Base-by-base conservation (phyloP, 1,139 yeast species). In the Nadsonia starkeyi-henricii region DNA sequence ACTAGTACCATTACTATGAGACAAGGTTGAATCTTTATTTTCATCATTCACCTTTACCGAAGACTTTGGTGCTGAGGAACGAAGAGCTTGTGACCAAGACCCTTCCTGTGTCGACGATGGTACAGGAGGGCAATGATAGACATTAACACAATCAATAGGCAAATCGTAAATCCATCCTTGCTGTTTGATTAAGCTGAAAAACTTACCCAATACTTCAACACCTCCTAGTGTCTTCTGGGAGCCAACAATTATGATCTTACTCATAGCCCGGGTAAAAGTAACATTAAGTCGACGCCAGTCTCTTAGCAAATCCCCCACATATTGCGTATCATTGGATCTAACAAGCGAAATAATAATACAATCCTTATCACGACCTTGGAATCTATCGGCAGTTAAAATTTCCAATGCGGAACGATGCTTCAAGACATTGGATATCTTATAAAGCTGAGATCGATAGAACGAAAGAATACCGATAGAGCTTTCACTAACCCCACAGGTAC, bases 251-350 rank as follows among this genome's bases (percentile, higher is more conserved):
- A 93, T 74, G 46, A 93, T 73, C 63, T 93, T 93, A 17, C 83
- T 74, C 61, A 78, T 81, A 0, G 98, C 93, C 53, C 99, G 72
- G 0, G 98, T 91, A 58, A 93, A 79, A 0, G 97, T 94, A 41
- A 93, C 98, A 64, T 91, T 91, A 47, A 93, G 75, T 53, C 98
- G 73, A 55, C 97, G 72, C 91, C 96, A 83, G 58, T 91, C 98
- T 53, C 75, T 78, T 42, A 91, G 67, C 48, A 91, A 69, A 42
- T 84, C 85, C 1, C 98, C 97, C 1, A 84, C 79, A 48, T 71
- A 72, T 15, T 72, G 70, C n/a, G 75, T 74, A 1, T 69, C 68
- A 60, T 89, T 91, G 1, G 95, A 81, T 44, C 96, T 71, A 2
- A 89, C 97, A 54, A 91, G 67, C 1, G 97, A 88, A 5, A 93